Evolutionary conservation across 768 basidiomycete species (phyloP).

Genomic region (Dioszegia aurantiaca): DNA sequence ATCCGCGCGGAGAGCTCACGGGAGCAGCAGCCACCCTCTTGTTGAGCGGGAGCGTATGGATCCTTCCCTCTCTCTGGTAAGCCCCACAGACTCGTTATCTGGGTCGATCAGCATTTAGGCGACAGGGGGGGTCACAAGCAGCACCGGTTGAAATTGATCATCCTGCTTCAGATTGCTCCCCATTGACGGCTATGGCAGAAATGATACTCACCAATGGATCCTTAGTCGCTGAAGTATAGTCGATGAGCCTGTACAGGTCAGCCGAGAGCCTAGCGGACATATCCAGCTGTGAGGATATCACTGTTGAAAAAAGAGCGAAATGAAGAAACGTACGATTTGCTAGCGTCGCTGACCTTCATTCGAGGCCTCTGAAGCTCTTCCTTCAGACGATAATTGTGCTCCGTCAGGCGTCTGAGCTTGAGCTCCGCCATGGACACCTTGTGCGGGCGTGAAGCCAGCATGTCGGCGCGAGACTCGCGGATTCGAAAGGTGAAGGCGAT

Average conservation of each 20-base stretch:
- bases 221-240: constrained; percentile 88
- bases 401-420: constrained; percentile 85
- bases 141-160: no score
- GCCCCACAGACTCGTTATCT: constrained; percentile 97
- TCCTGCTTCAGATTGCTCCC: no score
- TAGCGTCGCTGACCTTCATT: constrained; percentile 86
- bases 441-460: constrained; percentile 50
- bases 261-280: no score
- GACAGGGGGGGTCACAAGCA: no score
- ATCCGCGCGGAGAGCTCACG: constrained; percentile 22
- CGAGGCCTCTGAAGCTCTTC: constrained; percentile 88
- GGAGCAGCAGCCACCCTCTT: constrained; percentile 56
- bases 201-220: constrained; percentile 56
- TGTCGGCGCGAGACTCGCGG: constrained; percentile 5
- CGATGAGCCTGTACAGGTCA: constrained; percentile 72
- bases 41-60: constrained; percentile 70
- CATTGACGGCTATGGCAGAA: no score
- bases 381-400: constrained; percentile 85
- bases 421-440: constrained; percentile 96
- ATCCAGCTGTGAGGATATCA: no score
- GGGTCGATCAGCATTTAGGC: constrained; percentile 1
- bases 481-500: neutral
- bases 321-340: constrained; percentile 64
- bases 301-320: neutral
- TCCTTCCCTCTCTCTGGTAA: constrained; percentile 87